Percentiles rank a stretch among this genome's conserved stretches.
Evolutionary conservation across 2,329 filamentous ascomycete genomes (phyloP).

Genomic region (Gremmenia infestans): DNA sequence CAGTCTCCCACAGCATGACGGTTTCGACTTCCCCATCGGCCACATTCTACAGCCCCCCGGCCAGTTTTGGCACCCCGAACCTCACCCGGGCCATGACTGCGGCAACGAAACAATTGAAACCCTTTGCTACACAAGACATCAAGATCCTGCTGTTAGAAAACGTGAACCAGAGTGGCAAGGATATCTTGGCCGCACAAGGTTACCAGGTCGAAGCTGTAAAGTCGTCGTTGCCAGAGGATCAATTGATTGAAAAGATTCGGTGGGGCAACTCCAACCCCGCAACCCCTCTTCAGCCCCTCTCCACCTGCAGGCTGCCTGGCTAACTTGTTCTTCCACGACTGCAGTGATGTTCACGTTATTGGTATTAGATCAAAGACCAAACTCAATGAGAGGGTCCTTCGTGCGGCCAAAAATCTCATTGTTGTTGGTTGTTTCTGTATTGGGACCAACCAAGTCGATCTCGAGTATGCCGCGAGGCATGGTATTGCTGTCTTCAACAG

Average conservation of each 20-base stretch:
- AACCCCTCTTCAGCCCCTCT: not conserved
- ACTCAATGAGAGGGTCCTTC: slow-evolving; percentile 77
- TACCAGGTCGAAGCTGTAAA: slow-evolving; percentile 95
- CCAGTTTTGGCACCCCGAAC: slow-evolving; percentile 51
- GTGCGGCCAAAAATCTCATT: slow-evolving; percentile 87
- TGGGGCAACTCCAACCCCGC: slow-evolving; percentile 38
- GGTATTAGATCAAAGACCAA: slow-evolving; percentile 98
- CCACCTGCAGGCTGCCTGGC: slow-evolving; percentile 15
- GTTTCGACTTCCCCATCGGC: slow-evolving; percentile 71
- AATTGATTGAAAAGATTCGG: slow-evolving; percentile 96
- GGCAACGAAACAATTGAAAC: slow-evolving; percentile 74
- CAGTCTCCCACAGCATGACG: slow-evolving; percentile 55
- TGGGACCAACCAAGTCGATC: slow-evolving; percentile 91
- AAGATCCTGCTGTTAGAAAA: slow-evolving; percentile 96
- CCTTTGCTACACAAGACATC: slow-evolving; percentile 92
- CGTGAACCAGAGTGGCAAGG: slow-evolving; percentile 83
- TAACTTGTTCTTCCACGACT: too few species aligned
- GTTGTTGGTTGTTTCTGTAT: slow-evolving; percentile 99
- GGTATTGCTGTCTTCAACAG: slow-evolving; percentile 99
- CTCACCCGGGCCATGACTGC: slow-evolving; percentile 38
- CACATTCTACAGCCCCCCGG: slow-evolving; percentile 68
- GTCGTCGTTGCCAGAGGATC: slow-evolving; percentile 81
- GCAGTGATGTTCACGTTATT: slow-evolving; percentile 89
- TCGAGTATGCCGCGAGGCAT: slow-evolving; percentile 73
- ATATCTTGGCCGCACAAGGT: slow-evolving; percentile 78